Conservation (phyloP, 768 basidiomycete genomes). For the Mycena rosella region DNA sequence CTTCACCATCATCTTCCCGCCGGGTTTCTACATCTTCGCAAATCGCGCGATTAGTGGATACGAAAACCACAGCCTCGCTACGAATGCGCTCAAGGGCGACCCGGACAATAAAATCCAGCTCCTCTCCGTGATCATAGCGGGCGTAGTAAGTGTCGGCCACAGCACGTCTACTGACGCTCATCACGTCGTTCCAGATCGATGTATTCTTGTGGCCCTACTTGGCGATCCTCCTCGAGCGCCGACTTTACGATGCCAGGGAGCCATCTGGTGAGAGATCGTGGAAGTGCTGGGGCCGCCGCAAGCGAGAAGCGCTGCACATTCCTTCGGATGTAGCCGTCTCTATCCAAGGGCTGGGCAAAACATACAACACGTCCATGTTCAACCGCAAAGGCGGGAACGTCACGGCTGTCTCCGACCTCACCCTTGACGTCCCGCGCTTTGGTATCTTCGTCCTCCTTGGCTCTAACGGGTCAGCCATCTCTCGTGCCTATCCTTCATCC, state of each 20-base stretch:
- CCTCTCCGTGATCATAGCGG: slow-evolving; percentile 72
- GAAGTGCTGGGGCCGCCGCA: slow-evolving; percentile 52
- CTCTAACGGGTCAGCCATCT: slow-evolving; percentile 69
- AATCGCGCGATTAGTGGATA: slow-evolving; percentile 76
- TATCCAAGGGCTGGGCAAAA: slow-evolving; percentile 70
- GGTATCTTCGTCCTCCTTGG: slow-evolving; percentile 86
- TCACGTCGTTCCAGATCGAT: slow-evolving; percentile 60
- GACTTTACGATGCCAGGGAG: slow-evolving; percentile 70
- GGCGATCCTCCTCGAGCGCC: slow-evolving; percentile 68
- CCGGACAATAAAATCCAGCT: slow-evolving; percentile 69
- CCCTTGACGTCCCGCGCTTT: slow-evolving; percentile 74
- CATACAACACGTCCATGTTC: slow-evolving; percentile 65
- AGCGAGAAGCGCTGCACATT: slow-evolving; percentile 38
- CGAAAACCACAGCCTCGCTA: slow-evolving; percentile 68
- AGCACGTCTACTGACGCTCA: neutral
- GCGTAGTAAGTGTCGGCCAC: slow-evolving; percentile 60
- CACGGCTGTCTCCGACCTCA: slow-evolving; percentile 75
- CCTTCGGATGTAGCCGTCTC: slow-evolving; percentile 68
- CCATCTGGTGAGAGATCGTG: slow-evolving; percentile 46
- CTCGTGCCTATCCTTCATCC: neutral
- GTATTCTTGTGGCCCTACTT: slow-evolving; percentile 82
- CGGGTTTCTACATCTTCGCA: slow-evolving; percentile 81
- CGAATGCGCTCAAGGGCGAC: slow-evolving; percentile 68
- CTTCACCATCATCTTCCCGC: slow-evolving; percentile 80
- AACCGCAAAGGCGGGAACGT: slow-evolving; percentile 61